phyloP scores from a whole-genome alignment of 805 yeast genomes.

The Myxozyma neotropica region DNA sequence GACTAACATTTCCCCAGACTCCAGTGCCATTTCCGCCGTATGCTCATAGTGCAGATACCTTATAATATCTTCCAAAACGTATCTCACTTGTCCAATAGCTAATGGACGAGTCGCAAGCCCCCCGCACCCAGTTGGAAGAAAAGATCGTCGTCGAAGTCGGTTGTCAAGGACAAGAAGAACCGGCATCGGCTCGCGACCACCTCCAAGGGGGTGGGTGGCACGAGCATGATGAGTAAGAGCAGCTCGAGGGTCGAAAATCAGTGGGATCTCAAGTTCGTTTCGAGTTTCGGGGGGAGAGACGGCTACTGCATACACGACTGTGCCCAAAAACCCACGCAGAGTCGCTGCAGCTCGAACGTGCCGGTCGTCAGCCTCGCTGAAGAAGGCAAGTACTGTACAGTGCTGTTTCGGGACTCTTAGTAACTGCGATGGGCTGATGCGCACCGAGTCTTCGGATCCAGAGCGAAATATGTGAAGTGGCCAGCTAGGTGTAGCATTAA shows the following conservation, averaged over 20 bases:
- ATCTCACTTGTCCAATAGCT: constrained; percentile 16
- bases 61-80: constrained; percentile 17
- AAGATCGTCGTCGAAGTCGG: constrained; percentile 15
- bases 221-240: constrained; percentile 25
- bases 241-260: constrained; percentile 22
- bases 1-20: background rate
- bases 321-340: constrained; percentile 6
- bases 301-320: constrained; percentile 22
- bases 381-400: constrained; percentile 9
- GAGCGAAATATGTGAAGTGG: constrained; percentile 9
- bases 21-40: background rate
- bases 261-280: constrained; percentile 17
- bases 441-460: constrained; percentile 1
- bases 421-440: background rate
- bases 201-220: constrained; percentile 33
- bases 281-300: constrained; percentile 14
- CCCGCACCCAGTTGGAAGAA: constrained; percentile 30
- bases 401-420: constrained; percentile 1
- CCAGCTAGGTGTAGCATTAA: background rate
- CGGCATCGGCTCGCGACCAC: constrained; percentile 31
- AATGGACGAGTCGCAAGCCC: constrained; percentile 20
- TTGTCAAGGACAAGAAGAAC: constrained; percentile 23
- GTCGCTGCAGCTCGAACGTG: constrained; percentile 5
- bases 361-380: constrained; percentile 1
- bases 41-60: constrained; percentile 23